Evolutionary conservation across 768 basidiomycete species (phyloP), one percentile per base, ranked within the genome.

Genomic region (Zangia roseola): DNA sequence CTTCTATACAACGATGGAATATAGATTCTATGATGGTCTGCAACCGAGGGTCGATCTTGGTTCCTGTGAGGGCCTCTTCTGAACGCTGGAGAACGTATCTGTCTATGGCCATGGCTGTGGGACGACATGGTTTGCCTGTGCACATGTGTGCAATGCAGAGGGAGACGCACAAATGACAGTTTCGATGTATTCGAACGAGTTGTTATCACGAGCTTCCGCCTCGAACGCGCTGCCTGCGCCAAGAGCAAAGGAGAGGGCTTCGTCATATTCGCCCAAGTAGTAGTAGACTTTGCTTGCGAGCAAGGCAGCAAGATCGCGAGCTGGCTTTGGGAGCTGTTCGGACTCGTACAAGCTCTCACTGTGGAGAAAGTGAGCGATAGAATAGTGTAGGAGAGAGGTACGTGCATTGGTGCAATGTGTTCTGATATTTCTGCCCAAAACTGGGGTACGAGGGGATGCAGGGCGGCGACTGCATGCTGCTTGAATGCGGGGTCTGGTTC

Each of bases 381-480:
- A n/a, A 40, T 50, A 31, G 44, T 45, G 23, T 46, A 38, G 31
- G 52, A 50, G 30, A 50, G 54, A 31, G 43, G 50, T 41, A 74
- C 91, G 60, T 67, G 91, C 94, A 98, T 93, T 50, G 84, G 73
- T 28, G 88, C 81, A 60, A 97, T 86, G 65, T 90, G 83, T 69
- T 99, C 97, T 58, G 92, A 94, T 62, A 98, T 95, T 77, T 99
- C 97, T 40, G 95, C 88, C 97, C 97, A 99, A 70, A 97, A 98
- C 60, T 90, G 86, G 33, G 94, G 83, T 7, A 98, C 92, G 38
- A 97, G 80, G 14, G 81, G 73, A 61, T 83, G 88, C 45, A 99
- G 78, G 38, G 86, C 79, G 42, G 82, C 81, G 59, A 99, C 83
- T 20, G 97, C 97, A 76, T 97, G 89, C 60, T 91, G 84, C 64